Base-by-base conservation (phyloP, 1,284 basidiomycete genomes). In the Tremellales sp. region DNA sequence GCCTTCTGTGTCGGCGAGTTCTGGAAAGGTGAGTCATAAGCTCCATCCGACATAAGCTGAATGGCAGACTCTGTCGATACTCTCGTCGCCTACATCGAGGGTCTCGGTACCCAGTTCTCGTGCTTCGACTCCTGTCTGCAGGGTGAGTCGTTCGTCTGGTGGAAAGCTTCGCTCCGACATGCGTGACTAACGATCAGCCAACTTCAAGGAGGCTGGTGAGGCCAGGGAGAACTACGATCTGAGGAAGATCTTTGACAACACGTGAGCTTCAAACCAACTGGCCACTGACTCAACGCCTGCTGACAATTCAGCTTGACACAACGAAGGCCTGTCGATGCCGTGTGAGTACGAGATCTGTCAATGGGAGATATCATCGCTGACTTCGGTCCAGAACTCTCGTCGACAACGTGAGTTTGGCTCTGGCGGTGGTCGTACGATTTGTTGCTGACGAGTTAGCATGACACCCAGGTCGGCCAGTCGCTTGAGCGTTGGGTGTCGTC, bases 81-180 rank as follows among this genome's bases (percentile, higher is more conserved):
- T 3, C 64, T 73, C 22, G 55, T 56, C 17, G 58, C 52, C 22
- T 73, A 76, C 51, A 50, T 77, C 22, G 67, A 70, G 40, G 60
- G 71, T 0, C 70, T 78, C 40, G 76, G 71, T n/a, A 74, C 75
- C 5, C 78, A 79, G 54, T 82, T 83, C 71, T 78, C 76, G 13
- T 74, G 80, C 37, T 82, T 82, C 53, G 80, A 81, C 58, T 77
- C 78, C 0, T 78, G 79, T 11, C 70, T 82, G 35, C 80, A 81
- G 61, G 64, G 58, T 60, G 51, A 53, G 55, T 58, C 51, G 8
- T 29, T 10, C 37, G 15, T 10, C 21, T 31, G 2, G 40, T 31
- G 17, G 10, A 7, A 1, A 24, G 40, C 36, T 26, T 47, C 25
- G 13, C 15, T 13, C 5, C 33, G 19, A 6, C 23, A 15, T 40